Evolutionary conservation across 2,329 filamentous ascomycete species (phyloP).

Genomic region (Monosporascus sp.): DNA sequence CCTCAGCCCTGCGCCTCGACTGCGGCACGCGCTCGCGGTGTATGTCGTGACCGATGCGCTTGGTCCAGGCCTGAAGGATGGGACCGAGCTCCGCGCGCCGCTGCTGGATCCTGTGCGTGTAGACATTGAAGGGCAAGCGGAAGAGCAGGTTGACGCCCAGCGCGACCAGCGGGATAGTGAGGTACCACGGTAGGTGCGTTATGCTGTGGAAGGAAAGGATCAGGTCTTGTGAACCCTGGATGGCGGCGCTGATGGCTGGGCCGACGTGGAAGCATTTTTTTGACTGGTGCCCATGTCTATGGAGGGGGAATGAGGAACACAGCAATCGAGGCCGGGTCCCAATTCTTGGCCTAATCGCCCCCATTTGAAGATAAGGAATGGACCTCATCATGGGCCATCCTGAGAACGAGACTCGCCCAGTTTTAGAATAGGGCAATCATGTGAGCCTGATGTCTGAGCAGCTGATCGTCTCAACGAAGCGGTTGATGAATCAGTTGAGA

Average conservation of each 20-base stretch:
- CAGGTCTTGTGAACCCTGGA: conserved; percentile 36
- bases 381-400: neutral
- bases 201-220: conserved; percentile 38
- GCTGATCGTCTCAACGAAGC: too few species aligned
- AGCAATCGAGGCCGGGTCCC: neutral
- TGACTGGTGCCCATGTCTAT: neutral
- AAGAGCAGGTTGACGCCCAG: conserved; percentile 39
- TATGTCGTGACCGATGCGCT: conserved; percentile 17
- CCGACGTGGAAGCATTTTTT: conserved; percentile 28
- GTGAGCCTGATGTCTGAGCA: too few species aligned
- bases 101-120: conserved; percentile 28
- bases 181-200: conserved; percentile 46
- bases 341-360: neutral
- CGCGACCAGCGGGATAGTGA: conserved; percentile 49
- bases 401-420: neutral
- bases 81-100: conserved; percentile 24
- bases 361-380: neutral
- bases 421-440: too few species aligned
- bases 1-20: conserved; percentile 13
- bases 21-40: conserved; percentile 7
- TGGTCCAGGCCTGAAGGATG: conserved; percentile 31
- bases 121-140: conserved; percentile 42
- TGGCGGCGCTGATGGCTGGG: conserved; percentile 22
- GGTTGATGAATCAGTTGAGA: too few species aligned
- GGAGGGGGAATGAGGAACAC: neutral